Percentiles rank a stretch among this genome's conserved stretches.
These are phyloP conservation scores for Eucalyptus marginata DNA, from an alignment of 345 rosid genomes.

Conservation along the genomic window DNA sequence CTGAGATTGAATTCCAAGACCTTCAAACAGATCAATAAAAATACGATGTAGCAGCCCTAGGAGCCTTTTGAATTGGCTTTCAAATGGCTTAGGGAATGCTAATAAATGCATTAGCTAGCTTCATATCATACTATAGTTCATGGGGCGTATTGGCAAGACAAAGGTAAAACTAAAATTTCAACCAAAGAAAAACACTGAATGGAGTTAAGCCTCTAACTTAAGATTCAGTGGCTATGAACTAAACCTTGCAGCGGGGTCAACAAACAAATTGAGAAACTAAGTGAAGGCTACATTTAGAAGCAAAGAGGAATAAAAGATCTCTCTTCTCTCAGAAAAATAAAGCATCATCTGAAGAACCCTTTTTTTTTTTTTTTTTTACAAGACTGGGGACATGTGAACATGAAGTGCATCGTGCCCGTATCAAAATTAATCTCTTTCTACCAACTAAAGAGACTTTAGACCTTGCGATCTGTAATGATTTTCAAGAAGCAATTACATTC, in stretches of 20 bases:
- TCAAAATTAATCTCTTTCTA: not conserved
- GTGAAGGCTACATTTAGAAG: not conserved
- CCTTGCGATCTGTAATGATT: not conserved
- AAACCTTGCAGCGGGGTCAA: not conserved
- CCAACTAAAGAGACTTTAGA: not conserved
- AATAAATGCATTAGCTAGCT: not conserved
- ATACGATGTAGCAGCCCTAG: not conserved
- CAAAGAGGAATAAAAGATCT: not conserved
- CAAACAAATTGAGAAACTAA: not conserved
- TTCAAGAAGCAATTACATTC: not conserved
- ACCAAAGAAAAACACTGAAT: not conserved
- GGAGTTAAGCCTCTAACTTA: not conserved
- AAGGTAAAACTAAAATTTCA: not conserved
- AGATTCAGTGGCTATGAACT: not conserved
- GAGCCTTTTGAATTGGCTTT: not conserved
- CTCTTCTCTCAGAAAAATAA: not conserved
- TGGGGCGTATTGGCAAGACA: not conserved
- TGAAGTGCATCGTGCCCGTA: not conserved
- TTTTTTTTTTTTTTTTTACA: not conserved
- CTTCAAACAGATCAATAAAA: not conserved
- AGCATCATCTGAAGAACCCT: not conserved
- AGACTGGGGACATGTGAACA: not conserved
- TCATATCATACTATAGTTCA: not conserved
- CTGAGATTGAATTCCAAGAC: not conserved
- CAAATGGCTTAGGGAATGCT: not conserved